A percentile compares a stretch with the other conserved stretches of the same genome.
phyloP scores from a whole-genome alignment of 1,284 basidiomycete species.

The Tausonia pullulans region DNA sequence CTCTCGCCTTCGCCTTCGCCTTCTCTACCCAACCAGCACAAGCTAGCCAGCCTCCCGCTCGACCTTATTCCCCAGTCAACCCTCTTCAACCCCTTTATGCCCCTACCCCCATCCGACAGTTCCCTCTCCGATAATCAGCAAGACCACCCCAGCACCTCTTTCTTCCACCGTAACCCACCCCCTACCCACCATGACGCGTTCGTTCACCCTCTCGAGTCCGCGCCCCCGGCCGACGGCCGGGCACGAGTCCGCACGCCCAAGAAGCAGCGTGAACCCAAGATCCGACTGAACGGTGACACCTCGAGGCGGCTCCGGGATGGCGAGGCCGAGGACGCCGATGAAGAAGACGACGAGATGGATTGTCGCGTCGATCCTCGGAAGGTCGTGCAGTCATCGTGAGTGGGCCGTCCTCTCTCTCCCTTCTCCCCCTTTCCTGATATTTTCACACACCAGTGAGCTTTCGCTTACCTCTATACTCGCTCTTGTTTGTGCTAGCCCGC shows the following conservation, averaged over 20 bases:
- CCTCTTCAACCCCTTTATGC: background rate
- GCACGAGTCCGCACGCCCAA: background rate
- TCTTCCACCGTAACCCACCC: background rate
- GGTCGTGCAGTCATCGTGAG: background rate
- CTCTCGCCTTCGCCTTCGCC: too few relatives aligned
- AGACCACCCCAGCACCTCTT: background rate
- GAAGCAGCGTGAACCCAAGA: background rate
- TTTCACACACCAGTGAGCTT: background rate
- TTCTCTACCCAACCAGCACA: too few relatives aligned
- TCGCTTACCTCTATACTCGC: background rate
- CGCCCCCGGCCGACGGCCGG: background rate
- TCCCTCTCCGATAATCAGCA: too few relatives aligned
- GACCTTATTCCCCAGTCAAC: too few relatives aligned
- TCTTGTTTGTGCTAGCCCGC: conserved; percentile 20
- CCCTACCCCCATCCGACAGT: background rate
- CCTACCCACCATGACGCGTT: background rate
- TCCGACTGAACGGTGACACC: background rate
- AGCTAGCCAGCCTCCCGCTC: too few relatives aligned
- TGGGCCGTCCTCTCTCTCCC: background rate
- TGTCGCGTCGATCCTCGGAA: background rate
- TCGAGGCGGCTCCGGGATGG: background rate
- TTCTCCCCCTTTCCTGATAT: background rate
- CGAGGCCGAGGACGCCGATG: background rate
- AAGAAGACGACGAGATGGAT: background rate
- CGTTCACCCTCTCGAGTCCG: background rate